Percentiles rank a stretch among this genome's conserved stretches.
Conservation (phyloP, 2,329 filamentous ascomycete genomes). For the Clonostachys rosea region DNA sequence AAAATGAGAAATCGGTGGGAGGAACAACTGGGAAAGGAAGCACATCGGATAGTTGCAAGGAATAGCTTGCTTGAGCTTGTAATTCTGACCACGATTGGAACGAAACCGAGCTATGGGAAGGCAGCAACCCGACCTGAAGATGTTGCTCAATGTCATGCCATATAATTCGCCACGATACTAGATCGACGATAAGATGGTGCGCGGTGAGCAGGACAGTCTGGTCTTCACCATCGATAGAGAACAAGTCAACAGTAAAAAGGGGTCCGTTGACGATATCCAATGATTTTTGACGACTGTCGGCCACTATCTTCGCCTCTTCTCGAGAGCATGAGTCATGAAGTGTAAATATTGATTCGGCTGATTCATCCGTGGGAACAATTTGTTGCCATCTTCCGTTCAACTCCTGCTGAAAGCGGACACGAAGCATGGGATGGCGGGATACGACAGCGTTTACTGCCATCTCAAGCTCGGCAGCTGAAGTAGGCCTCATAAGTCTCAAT, state of each 20-base stretch:
- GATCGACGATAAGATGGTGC: constrained; percentile 33
- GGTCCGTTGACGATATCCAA: constrained; percentile 4
- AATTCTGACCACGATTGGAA: constrained; percentile 31
- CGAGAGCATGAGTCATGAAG: constrained; percentile 28
- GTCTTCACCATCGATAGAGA: not conserved
- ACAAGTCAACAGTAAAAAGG: constrained; percentile 8
- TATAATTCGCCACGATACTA: constrained; percentile 39
- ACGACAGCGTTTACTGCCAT: constrained; percentile 10
- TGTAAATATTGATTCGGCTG: not conserved
- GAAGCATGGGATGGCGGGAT: constrained; percentile 7
- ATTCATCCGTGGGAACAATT: not conserved
- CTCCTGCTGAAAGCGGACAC: constrained; percentile 4
- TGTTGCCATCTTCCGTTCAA: constrained; percentile 4
- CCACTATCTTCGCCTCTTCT: not conserved
- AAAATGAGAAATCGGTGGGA: constrained; percentile 8
- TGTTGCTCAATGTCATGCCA: constrained; percentile 35
- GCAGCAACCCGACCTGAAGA: constrained; percentile 14
- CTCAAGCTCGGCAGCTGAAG: constrained; percentile 9
- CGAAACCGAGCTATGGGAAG: constrained; percentile 8
- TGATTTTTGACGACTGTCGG: not conserved
- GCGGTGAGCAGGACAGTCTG: constrained; percentile 22
- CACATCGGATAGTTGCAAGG: constrained; percentile 1
- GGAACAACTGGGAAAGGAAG: constrained; percentile 5
- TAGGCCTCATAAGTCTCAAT: constrained; percentile 3
- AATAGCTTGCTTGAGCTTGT: constrained; percentile 8